Evolutionary conservation across 352 stramenopile species (phyloP), one percentile per base, ranked within the genome.

Genomic region (Pythium utonaiense): DNA sequence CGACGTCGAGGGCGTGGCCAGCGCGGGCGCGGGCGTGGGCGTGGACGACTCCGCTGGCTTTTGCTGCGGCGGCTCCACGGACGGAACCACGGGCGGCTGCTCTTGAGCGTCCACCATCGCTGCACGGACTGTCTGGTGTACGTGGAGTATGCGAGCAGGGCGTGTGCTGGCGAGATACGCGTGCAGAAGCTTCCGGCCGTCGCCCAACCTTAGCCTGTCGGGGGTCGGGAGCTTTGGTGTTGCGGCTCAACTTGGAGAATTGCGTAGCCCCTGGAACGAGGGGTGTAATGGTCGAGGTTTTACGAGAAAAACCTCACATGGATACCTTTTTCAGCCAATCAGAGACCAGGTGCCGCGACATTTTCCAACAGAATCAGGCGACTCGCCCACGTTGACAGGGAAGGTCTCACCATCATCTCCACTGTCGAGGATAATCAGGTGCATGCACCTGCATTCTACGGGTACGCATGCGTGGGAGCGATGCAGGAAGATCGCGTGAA

Each of bases 81-180:
- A 12, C 31, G 52, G 19, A n/a, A 47, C 31, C 27, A 60, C 52
- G 24, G 59, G 42, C 24, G 59, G 30, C n/a, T 60, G 51, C 51
- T 66, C 52, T 21, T 31, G 27, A 24, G 51, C 51, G 25, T 66
- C 59, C 51, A 66, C 52, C 60, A 62, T 62, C 5, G 25, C 31
- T 45, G 38, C 3, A 6, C 38, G 24, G 38, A 17, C 38, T 45
- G 4, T 6, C 38, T 45, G 17, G 3, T n/a, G n/a, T 45, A 45
- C 38, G 38, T 45, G 4, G 38, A 17, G 38, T 27, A 19, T 6
- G 38, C 14, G 9, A 2, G 10, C 10, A n/a, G n/a, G n/a, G n/a
- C n/a, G n/a, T n/a, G n/a, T n/a, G n/a, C n/a, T n/a, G n/a, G n/a
- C n/a, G n/a, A n/a, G n/a, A n/a, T n/a, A n/a, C n/a, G n/a, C 6